Evolutionary conservation across 2,329 filamentous ascomycete species (phyloP).

Genomic region (Penicillium sp.): DNA sequence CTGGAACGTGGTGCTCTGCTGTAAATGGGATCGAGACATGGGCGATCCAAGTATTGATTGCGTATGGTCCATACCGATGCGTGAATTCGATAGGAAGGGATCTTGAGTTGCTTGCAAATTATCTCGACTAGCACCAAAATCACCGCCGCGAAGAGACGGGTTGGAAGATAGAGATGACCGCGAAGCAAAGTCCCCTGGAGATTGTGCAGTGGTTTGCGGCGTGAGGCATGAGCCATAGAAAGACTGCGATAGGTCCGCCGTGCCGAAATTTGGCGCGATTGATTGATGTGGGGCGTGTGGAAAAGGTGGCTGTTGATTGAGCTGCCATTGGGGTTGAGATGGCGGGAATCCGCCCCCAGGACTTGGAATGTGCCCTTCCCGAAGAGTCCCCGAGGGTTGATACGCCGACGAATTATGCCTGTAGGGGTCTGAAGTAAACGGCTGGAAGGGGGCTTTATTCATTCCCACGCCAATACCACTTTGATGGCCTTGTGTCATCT

Average conservation of each 20-base stretch:
- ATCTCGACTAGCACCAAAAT: constrained; percentile 1
- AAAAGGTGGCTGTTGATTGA: constrained; percentile 1
- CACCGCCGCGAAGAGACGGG: not conserved
- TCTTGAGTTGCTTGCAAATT: constrained; percentile 1
- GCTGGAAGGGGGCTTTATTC: too few relatives aligned
- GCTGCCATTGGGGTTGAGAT: constrained; percentile 20
- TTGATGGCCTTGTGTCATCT: too few relatives aligned
- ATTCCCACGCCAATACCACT: too few relatives aligned
- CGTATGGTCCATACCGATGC: not conserved
- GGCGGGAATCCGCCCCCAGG: not conserved
- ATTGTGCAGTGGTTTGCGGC: constrained; percentile 2
- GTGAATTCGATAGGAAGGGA: not conserved
- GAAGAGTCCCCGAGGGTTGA: not conserved
- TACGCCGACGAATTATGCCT: not conserved
- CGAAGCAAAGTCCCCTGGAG: constrained; percentile 4
- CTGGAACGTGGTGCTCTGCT: constrained; percentile 6
- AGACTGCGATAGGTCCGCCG: constrained; percentile 5
- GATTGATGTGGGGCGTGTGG: constrained; percentile 2
- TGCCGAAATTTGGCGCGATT: not conserved
- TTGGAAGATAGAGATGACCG: constrained; percentile 5
- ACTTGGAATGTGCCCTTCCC: not conserved
- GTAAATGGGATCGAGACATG: constrained; percentile 11
- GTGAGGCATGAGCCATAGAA: constrained; percentile 9
- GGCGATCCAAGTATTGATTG: not conserved
- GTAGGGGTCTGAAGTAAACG: not conserved